These are phyloP conservation scores for Prunus mira DNA, from an alignment of 306 rosid species.

Conservation along the genomic window DNA sequence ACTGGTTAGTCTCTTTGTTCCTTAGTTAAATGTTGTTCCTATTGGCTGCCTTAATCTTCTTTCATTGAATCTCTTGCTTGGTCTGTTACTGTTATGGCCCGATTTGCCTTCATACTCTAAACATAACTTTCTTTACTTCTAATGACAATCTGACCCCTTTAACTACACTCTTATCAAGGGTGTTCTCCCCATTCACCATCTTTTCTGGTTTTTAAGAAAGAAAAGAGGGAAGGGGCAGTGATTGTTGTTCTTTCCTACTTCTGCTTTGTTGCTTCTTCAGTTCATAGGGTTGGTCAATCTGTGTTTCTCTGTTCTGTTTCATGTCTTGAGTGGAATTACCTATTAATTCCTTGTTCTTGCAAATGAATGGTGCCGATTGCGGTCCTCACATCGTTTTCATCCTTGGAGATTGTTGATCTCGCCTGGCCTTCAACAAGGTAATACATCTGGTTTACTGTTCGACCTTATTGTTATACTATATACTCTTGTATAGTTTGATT, in stretches of 20 bases:
- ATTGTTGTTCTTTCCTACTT: slow-evolving; percentile 25
- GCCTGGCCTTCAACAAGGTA: slow-evolving; percentile 50
- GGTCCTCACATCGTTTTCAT: slow-evolving; percentile 19
- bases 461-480: background rate
- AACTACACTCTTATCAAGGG: slow-evolving; percentile 29
- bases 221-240: slow-evolving; percentile 52
- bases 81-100: slow-evolving; percentile 1
- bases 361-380: slow-evolving; percentile 17
- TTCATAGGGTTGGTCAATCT: slow-evolving; percentile 26
- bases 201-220: slow-evolving; percentile 67
- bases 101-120: slow-evolving; percentile 18
- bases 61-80: slow-evolving; percentile 7
- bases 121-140: slow-evolving; percentile 19
- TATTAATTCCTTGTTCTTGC: slow-evolving; percentile 1
- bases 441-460: background rate
- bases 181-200: slow-evolving; percentile 36
- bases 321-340: background rate
- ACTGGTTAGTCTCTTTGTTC: slow-evolving; percentile 5
- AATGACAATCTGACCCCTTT: slow-evolving; percentile 20
- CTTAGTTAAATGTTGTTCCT: background rate
- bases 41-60: slow-evolving; percentile 13
- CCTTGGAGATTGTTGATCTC: slow-evolving; percentile 39
- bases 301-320: slow-evolving; percentile 24
- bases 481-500: background rate
- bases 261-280: slow-evolving; percentile 28